Conservation (phyloP, 139 green algal species). For the Auxenochlorella pyrenoidosa region DNA sequence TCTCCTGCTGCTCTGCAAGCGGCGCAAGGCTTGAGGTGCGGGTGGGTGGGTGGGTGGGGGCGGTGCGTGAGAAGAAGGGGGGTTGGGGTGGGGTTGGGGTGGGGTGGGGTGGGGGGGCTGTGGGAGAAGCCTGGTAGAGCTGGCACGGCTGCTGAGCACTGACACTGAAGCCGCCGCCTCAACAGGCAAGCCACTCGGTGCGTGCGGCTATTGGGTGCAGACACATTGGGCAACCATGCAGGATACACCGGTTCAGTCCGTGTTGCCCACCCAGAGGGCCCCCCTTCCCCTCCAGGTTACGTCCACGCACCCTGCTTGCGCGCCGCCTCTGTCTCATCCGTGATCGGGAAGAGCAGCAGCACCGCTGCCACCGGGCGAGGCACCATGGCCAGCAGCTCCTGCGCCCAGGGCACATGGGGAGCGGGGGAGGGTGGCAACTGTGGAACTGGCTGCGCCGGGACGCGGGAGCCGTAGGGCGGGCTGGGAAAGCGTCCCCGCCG, state of each 20-base stretch:
- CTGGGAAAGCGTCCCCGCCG: no score
- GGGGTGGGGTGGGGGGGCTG: no score
- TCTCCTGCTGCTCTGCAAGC: conserved; percentile 38
- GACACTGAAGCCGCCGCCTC: no score
- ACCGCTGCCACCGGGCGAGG: conserved; percentile 84
- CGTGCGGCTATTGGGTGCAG: neutral
- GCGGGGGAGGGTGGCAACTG: no score
- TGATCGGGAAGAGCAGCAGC: conserved; percentile 91
- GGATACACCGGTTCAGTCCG: no score
- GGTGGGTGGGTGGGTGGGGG: neutral
- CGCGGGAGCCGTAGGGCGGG: no score
- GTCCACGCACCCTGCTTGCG: conserved; percentile 33
- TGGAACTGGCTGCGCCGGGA: no score
- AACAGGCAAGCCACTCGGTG: neutral
- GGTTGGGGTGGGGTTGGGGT: no score
- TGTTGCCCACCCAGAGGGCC: no score
- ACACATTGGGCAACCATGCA: no score
- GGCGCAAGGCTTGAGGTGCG: no score
- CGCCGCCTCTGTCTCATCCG: conserved; percentile 64
- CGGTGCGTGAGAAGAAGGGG: neutral
- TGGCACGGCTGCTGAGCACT: neutral
- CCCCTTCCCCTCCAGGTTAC: no score
- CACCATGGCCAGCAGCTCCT: conserved; percentile 92
- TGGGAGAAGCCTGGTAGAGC: neutral
- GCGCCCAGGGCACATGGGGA: neutral